Evolutionary conservation across 2,329 filamentous ascomycete genomes (phyloP).

Genomic region (Fusarium beomiforme): DNA sequence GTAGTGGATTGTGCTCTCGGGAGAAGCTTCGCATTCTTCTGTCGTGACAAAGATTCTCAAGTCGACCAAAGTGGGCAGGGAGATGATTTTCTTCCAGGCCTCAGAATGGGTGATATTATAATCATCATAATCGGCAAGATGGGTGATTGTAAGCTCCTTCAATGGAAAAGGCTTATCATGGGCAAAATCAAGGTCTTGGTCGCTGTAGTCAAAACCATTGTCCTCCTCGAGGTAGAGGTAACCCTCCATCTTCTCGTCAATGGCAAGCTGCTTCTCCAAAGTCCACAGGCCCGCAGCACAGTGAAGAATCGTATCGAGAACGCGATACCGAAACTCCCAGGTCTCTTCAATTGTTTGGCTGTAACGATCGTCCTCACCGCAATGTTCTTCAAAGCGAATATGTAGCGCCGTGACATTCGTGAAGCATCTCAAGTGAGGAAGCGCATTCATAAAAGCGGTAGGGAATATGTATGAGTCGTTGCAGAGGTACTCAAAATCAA

Average conservation of each 20-base stretch:
- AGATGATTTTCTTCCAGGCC: conserved; percentile 8
- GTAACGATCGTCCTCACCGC: background rate
- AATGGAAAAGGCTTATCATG: background rate
- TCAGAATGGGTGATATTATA: background rate
- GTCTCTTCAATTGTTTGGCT: background rate
- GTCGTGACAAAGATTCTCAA: conserved; percentile 1
- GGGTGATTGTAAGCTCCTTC: conserved; percentile 16
- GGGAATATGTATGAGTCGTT: background rate
- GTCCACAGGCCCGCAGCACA: conserved; percentile 31
- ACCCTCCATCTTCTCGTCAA: background rate
- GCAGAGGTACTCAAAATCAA: background rate
- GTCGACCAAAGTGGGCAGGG: background rate
- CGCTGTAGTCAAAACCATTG: background rate
- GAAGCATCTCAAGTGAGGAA: background rate
- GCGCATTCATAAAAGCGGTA: background rate
- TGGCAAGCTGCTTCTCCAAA: background rate
- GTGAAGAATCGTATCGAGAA: conserved; percentile 28
- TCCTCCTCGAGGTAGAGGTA: rapidly evolving
- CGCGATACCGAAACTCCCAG: background rate
- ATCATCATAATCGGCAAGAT: conserved; percentile 26
- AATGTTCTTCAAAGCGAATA: conserved; percentile 17
- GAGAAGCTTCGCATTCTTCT: background rate
- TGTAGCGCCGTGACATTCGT: background rate
- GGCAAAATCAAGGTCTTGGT: background rate
- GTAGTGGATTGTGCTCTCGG: background rate